Conservation (phyloP, 2,329 filamentous ascomycete genomes). For the Fusarium nurragi region DNA sequence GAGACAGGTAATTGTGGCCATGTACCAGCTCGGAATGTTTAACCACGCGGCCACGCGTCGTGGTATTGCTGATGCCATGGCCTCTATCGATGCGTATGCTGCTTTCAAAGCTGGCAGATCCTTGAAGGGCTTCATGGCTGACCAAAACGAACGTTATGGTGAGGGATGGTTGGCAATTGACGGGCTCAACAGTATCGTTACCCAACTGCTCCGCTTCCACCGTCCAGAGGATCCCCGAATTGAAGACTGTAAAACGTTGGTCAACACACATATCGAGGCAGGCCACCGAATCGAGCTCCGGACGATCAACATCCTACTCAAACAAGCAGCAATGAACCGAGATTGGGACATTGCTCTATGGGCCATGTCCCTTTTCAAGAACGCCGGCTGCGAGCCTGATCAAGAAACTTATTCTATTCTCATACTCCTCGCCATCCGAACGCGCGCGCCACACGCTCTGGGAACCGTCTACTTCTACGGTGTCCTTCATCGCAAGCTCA, state of each 20-base stretch:
- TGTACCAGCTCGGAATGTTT: slow-evolving; percentile 58
- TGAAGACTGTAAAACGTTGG: slow-evolving; percentile 44
- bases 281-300: slow-evolving; percentile 41
- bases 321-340: slow-evolving; percentile 41
- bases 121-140: slow-evolving; percentile 51
- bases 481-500: slow-evolving; percentile 46
- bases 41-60: slow-evolving; percentile 49
- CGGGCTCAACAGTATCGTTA: slow-evolving; percentile 53
- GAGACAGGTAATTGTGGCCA: slow-evolving; percentile 57
- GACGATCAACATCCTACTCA: slow-evolving; percentile 53
- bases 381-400: slow-evolving; percentile 41
- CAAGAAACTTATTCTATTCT: slow-evolving; percentile 51
- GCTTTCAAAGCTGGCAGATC: slow-evolving; percentile 51
- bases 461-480: slow-evolving; percentile 49
- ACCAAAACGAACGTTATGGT: slow-evolving; percentile 57
- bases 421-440: slow-evolving; percentile 49
- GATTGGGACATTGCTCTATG: slow-evolving; percentile 49
- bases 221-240: slow-evolving; percentile 35
- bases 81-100: slow-evolving; percentile 54
- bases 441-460: slow-evolving; percentile 46
- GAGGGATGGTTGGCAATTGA: slow-evolving; percentile 54
- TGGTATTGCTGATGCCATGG: slow-evolving; percentile 56
- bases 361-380: slow-evolving; percentile 40
- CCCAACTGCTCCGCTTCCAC: slow-evolving; percentile 55
- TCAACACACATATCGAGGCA: slow-evolving; percentile 40